Evolutionary conservation across 306 rosid genomes (phyloP), one percentile per base, ranked within the genome.

Genomic region (Biancaea sappan): DNA sequence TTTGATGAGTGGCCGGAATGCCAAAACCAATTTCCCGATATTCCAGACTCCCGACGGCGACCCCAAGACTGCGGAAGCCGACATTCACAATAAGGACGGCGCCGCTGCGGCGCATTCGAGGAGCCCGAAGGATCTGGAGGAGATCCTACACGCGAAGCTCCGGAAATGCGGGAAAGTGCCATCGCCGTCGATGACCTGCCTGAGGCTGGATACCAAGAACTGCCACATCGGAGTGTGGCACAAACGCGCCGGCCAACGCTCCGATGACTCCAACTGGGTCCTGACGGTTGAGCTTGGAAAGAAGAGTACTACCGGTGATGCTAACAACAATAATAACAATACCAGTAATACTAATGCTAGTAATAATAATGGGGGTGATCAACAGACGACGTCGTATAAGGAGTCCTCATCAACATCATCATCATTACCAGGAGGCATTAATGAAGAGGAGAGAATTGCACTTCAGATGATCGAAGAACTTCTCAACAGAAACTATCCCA

Each of bases 381-480:
- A 56, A 56, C 18, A 47, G 9, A 8, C 28, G 58, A 18, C 28
- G 26, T 19, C 66, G 61, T 12, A 29, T 31, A 21, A 57, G 2
- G 73, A 43, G n/a, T 57, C 43, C 6, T n/a, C n/a, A n/a, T n/a
- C n/a, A n/a, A n/a, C n/a, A n/a, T n/a, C n/a, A n/a, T n/a, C n/a
- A n/a, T n/a, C n/a, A n/a, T n/a, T n/a, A n/a, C n/a, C 75, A 16
- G 34, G 41, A 7, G 82, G 75, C 19, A 86, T 82, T 51, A 84
- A 82, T 40, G 96, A 90, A 41, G 91, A 91, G 15, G 93, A 93
- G 54, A 84, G 86, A 46, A 65, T 89, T 38, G 93, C 98, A n/a
- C 67, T 91, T 75, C 96, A 93, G 73, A 93, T 93, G 98, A 93
- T 93, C 16, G 97, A 93, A 66, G 98, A 93, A 72, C 90, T 93